Percentiles rank a stretch among this genome's conserved stretches.
Evolutionary conservation across 2,329 filamentous ascomycete species (phyloP).

Genomic region (Ophiocordyceps camponoti-leonardi): DNA sequence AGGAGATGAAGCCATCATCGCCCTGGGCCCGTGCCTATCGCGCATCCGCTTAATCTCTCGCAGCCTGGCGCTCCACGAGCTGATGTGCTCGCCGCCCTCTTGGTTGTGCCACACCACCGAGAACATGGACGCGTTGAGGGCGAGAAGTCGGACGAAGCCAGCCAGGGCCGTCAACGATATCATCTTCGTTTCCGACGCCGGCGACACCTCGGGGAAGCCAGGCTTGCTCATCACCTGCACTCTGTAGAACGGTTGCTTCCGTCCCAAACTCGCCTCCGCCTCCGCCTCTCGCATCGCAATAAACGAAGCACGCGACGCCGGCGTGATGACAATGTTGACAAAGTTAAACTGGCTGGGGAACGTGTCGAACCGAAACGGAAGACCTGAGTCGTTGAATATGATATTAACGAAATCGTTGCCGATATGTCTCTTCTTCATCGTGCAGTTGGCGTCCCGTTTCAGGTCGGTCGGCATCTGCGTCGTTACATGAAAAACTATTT

Average conservation of each 20-base stretch:
- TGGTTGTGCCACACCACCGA: slow-evolving; percentile 73
- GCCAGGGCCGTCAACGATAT: slow-evolving; percentile 70
- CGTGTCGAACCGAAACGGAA: slow-evolving; percentile 74
- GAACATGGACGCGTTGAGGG: slow-evolving; percentile 88
- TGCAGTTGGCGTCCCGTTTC: slow-evolving; percentile 56
- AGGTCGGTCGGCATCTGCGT: slow-evolving; percentile 93
- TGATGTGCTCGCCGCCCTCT: slow-evolving; percentile 66
- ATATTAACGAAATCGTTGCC: slow-evolving; percentile 98
- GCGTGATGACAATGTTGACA: slow-evolving; percentile 90
- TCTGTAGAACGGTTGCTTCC: slow-evolving; percentile 52
- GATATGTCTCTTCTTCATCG: slow-evolving; percentile 83
- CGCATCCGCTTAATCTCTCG: slow-evolving; percentile 71
- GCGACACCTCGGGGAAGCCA: slow-evolving; percentile 82
- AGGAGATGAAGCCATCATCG: slow-evolving; percentile 10
- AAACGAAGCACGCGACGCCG: slow-evolving; percentile 64
- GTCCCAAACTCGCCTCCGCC: slow-evolving; percentile 17
- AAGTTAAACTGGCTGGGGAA: slow-evolving; percentile 94
- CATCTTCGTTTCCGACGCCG: slow-evolving; percentile 77
- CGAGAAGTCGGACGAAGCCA: slow-evolving; percentile 71
- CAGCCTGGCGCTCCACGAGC: slow-evolving; percentile 76
- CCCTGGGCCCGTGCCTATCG: slow-evolving; percentile 42
- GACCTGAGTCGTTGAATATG: slow-evolving; percentile 92
- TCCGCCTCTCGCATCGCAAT: slow-evolving; percentile 39
- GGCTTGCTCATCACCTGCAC: slow-evolving; percentile 80
- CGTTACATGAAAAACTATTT: slow-evolving; percentile 88